Base-by-base conservation (phyloP, 2,329 filamentous ascomycete genomes). In the Penicillium oxalicum region DNA sequence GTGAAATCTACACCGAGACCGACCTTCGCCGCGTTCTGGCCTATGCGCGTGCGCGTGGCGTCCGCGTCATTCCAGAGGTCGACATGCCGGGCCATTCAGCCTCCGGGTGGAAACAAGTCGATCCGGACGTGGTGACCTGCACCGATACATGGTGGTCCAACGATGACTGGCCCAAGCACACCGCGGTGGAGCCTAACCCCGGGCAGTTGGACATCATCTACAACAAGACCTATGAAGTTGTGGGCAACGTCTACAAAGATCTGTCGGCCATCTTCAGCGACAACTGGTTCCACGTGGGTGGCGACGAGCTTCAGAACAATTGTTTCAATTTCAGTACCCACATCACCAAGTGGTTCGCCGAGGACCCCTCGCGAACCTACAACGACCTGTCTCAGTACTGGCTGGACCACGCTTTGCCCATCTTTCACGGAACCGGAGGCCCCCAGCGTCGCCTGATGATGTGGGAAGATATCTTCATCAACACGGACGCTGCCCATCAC, bases 41-140 rank as follows among this genome's bases (percentile, higher is more conserved):
- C 9, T 80, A 79, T 53, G 77, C 75, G 12, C 69, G 74, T 34
- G 73, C 74, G 32, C 79, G 79, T 13, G 80, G 75, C 48, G 71
- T 83, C n/a, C 77, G 80, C 47, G 70, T 83, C 47, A 70, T 82
- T 32, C 77, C 80, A n/a, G 80, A 83, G 57, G 74, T 82, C 37
- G 80, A 83, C 61, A 82, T 82, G 77, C 80, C 80, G 5, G 77
- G 79, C 40, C 80, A 83, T 60, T 74, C 77, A 5, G 69, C 72
- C 28, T 73, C 77, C 0, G 78, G 78, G 28, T 81, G 77, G 77
- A 70, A 76, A 46, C 77, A 79, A 51, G 69, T 82, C 5, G 77
- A 82, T 50, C 70, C 77, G 25, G 69, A 73, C 25, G 79, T 84
- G 48, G 69, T 81, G 27, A 73, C 80, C 9, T 82, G 79, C 62